Evolutionary conservation across 257 asterid species (phyloP).

Genomic region (Pogostemon cablin): DNA sequence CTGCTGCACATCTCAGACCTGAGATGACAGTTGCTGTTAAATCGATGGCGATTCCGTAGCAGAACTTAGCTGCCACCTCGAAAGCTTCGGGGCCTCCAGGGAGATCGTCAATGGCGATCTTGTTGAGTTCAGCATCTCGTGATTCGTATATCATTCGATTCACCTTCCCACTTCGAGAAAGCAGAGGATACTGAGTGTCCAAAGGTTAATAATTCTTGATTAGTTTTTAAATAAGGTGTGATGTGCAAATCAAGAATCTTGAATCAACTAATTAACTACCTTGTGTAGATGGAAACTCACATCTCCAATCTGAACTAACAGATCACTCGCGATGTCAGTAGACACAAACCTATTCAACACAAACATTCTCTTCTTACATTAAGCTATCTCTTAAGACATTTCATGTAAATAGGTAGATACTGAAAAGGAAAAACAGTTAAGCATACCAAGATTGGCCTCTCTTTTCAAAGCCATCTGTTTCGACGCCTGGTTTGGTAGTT

Average conservation of each 20-base stretch:
- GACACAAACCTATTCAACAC: slow-evolving; percentile 68
- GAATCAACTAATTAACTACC: slow-evolving; percentile 38
- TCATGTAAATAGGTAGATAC: not conserved
- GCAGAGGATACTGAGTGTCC: slow-evolving; percentile 69
- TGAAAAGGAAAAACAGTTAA: no score
- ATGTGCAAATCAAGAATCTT: no score
- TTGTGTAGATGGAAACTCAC: slow-evolving; percentile 86
- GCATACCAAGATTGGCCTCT: slow-evolving; percentile 87
- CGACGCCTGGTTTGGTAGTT: slow-evolving; percentile 54
- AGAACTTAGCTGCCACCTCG: slow-evolving; percentile 94
- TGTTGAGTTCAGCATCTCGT: slow-evolving; percentile 53
- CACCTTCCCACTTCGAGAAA: slow-evolving; percentile 85
- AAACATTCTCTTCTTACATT: not conserved
- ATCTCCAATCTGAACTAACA: slow-evolving; percentile 83
- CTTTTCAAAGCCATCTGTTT: slow-evolving; percentile 82
- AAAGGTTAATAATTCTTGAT: not conserved
- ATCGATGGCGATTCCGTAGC: slow-evolving; percentile 93
- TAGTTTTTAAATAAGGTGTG: not conserved
- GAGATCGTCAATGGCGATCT: slow-evolving; percentile 59
- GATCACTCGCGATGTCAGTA: slow-evolving; percentile 86
- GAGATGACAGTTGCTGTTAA: slow-evolving; percentile 79
- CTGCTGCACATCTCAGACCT: slow-evolving; percentile 91
- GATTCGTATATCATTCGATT: slow-evolving; percentile 76
- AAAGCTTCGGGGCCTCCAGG: slow-evolving; percentile 92
- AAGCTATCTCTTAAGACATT: not conserved